phyloP scores from a whole-genome alignment of 202 grass and related monocot species.

The Carex arenaria region DNA sequence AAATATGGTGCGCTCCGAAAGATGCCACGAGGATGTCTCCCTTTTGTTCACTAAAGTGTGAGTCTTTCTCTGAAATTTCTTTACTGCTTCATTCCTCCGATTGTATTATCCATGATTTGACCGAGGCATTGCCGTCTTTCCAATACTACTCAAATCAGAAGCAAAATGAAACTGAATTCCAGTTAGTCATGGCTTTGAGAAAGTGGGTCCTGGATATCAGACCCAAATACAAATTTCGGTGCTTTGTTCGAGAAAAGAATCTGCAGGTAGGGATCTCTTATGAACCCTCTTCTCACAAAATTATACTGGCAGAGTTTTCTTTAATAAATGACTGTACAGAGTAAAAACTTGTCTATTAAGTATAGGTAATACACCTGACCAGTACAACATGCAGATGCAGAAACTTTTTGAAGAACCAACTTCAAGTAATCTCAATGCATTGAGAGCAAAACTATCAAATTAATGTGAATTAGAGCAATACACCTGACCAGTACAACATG shows the following conservation, averaged over 20 bases:
- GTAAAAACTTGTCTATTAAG: too few relatives aligned
- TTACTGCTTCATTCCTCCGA: conserved; percentile 75
- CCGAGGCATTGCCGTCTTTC: too few relatives aligned
- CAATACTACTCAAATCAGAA: too few relatives aligned
- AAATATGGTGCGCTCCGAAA: conserved; percentile 36
- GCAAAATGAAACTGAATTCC: too few relatives aligned
- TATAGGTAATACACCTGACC: too few relatives aligned
- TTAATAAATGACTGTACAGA: not conserved
- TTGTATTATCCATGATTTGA: conserved; percentile 59
- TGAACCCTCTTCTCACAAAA: too few relatives aligned
- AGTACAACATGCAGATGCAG: not conserved
- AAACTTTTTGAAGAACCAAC: not conserved
- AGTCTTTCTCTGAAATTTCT: conserved; percentile 67
- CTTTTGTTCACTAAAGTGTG: conserved; percentile 45
- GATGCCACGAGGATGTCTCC: conserved; percentile 75
- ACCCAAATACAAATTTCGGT: too few relatives aligned
- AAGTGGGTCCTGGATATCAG: too few relatives aligned
- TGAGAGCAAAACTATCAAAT: not conserved
- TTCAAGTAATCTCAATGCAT: not conserved
- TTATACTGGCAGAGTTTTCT: not conserved
- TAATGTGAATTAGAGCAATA: not conserved
- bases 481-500: not conserved
- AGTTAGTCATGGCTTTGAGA: too few relatives aligned
- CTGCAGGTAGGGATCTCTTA: too few relatives aligned
- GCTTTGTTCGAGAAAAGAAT: too few relatives aligned